Conservation (phyloP, 2,329 filamentous ascomycete species). For the Arthrinium puccinioides region DNA sequence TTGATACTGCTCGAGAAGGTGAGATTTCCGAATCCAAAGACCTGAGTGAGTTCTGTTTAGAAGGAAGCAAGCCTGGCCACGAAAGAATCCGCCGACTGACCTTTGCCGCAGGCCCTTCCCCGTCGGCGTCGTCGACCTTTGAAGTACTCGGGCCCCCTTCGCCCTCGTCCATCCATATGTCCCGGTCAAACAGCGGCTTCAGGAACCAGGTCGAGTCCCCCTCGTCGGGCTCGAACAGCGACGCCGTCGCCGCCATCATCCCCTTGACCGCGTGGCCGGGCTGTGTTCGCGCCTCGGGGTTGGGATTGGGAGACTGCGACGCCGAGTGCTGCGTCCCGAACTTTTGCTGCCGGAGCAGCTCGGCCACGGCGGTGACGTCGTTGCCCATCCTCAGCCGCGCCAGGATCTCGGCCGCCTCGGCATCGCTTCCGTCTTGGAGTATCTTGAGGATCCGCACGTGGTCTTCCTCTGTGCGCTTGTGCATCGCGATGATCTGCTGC, state of each 20-base stretch:
- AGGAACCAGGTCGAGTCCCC: too few species aligned
- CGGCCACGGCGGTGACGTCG: neutral
- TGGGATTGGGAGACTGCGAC: too few species aligned
- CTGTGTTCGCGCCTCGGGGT: too few species aligned
- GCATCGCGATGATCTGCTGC: neutral
- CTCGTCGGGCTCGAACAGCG: neutral
- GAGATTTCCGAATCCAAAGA: neutral
- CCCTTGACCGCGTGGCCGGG: too few species aligned
- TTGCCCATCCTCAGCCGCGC: neutral
- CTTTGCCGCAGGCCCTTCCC: too few species aligned
- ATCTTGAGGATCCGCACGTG: neutral
- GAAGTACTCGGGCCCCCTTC: too few species aligned
- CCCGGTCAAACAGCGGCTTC: neutral
- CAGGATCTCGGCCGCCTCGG: neutral
- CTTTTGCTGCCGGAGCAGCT: neutral
- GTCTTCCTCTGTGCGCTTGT: neutral
- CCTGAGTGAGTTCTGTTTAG: too few species aligned
- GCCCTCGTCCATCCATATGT: too few species aligned
- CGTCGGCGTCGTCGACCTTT: too few species aligned
- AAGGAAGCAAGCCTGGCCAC: too few species aligned
- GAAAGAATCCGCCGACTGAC: too few species aligned
- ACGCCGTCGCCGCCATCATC: too few species aligned
- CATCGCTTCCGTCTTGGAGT: neutral
- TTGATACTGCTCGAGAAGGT: neutral
- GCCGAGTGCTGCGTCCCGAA: neutral